These are phyloP conservation scores for Coemansia reversa DNA, from an alignment of 192 early-diverging fungal species.

Conservation along the genomic window DNA sequence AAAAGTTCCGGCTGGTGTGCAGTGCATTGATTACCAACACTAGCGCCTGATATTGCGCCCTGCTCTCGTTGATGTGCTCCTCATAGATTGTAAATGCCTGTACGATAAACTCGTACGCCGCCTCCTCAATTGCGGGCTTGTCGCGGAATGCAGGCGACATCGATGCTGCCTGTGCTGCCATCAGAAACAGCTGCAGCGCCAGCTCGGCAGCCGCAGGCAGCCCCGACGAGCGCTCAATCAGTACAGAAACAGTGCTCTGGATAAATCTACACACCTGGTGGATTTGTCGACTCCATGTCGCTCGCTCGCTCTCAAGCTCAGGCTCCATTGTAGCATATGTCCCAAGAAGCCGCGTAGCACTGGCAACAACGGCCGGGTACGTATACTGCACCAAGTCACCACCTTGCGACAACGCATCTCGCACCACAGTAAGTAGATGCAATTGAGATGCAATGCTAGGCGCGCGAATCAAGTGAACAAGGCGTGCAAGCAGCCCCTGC, in stretches of 20 bases:
- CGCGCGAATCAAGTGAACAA: slow-evolving; percentile 71
- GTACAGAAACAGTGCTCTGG: slow-evolving; percentile 74
- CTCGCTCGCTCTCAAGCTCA: slow-evolving; percentile 17
- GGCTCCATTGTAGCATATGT: slow-evolving; percentile 50
- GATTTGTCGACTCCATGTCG: slow-evolving; percentile 63
- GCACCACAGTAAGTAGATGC: slow-evolving; percentile 74
- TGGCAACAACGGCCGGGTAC: slow-evolving; percentile 77
- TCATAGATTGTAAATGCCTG: slow-evolving; percentile 97
- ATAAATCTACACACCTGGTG: slow-evolving; percentile 88
- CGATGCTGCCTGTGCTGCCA: slow-evolving; percentile 84
- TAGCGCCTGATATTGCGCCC: slow-evolving; percentile 87
- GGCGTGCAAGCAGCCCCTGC: slow-evolving; percentile 82
- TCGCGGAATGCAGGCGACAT: slow-evolving; percentile 47
- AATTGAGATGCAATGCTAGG: slow-evolving; percentile 79
- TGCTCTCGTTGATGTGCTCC: slow-evolving; percentile 90
- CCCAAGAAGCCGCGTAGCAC: slow-evolving; percentile 42
- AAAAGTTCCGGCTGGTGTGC: slow-evolving; percentile 78
- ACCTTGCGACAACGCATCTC: slow-evolving; percentile 87
- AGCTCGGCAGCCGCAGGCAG: slow-evolving; percentile 50
- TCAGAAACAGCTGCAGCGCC: slow-evolving; percentile 78
- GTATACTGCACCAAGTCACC: slow-evolving; percentile 91
- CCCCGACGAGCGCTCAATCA: slow-evolving; percentile 63
- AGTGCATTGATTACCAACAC: slow-evolving; percentile 85
- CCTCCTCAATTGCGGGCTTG: slow-evolving; percentile 84
- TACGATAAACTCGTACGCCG: slow-evolving; percentile 97